These are phyloP conservation scores for Euphrasia confusa DNA, from an alignment of 257 asterid species.

Conservation along the genomic window DNA sequence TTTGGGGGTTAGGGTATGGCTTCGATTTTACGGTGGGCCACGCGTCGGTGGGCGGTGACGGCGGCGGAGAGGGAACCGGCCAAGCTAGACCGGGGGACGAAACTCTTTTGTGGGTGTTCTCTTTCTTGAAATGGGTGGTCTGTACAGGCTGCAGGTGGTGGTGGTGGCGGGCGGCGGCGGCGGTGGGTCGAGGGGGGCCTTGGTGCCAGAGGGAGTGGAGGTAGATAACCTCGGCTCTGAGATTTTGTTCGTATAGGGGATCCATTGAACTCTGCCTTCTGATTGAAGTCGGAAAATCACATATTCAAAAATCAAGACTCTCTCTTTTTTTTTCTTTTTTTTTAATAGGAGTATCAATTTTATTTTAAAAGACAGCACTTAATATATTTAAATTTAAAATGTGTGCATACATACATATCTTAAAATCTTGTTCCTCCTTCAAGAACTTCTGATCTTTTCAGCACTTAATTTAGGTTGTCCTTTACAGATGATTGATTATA, in stretches of 20 bases:
- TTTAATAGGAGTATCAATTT: no score
- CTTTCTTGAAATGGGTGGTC: conserved; percentile 36
- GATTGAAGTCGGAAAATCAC: no score
- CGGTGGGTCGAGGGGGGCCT: conserved; percentile 52
- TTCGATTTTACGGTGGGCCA: conserved; percentile 30
- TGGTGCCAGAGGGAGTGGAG: conserved; percentile 72
- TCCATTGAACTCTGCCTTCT: conserved; percentile 35
- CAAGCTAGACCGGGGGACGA: conserved; percentile 43
- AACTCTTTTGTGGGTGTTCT: background rate
- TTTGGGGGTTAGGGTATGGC: conserved; percentile 21
- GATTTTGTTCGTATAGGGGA: conserved; percentile 40
- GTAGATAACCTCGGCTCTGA: conserved; percentile 58
- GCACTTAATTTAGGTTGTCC: background rate
- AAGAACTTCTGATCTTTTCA: no score
- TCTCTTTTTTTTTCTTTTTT: no score
- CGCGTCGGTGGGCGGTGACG: conserved; percentile 28
- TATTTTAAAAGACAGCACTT: no score
- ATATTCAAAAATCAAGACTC: no score
- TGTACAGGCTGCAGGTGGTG: conserved; percentile 32
- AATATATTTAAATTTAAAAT: no score
- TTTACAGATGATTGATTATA: conserved; percentile 2
- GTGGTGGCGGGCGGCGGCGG: conserved; percentile 7
- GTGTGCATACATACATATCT: no score
- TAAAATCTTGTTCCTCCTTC: no score
- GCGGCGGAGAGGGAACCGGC: conserved; percentile 43